These are phyloP conservation scores for Paraglomus occultum DNA, from an alignment of 192 early-diverging fungal species.

Conservation along the genomic window DNA sequence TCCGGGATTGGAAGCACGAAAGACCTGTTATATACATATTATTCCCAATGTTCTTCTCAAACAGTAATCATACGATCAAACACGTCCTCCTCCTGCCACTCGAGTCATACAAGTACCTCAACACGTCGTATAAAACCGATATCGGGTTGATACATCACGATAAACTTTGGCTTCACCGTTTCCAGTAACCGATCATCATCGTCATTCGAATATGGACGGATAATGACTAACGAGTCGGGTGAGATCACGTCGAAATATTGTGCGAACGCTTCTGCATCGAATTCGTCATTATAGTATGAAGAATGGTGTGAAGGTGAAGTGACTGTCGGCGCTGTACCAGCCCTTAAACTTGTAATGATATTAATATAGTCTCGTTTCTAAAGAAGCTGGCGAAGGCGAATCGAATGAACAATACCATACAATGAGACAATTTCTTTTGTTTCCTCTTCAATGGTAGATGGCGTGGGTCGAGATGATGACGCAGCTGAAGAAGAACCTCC, in stretches of 20 bases:
- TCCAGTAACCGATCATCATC: conserved; percentile 66
- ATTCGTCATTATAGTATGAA: conserved; percentile 41
- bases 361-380: neutral
- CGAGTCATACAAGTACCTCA: conserved; percentile 53
- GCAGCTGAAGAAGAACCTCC: conserved; percentile 34
- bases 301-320: conserved; percentile 2
- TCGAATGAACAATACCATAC: conserved; percentile 31
- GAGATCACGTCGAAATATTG: conserved; percentile 48
- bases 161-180: conserved; percentile 66
- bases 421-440: conserved; percentile 42
- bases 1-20: conserved; percentile 49
- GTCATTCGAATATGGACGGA: conserved; percentile 59
- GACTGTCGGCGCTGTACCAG: neutral
- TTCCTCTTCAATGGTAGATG: conserved; percentile 34
- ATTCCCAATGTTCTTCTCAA: conserved; percentile 6
- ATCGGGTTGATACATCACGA: conserved; percentile 92
- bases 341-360: conserved; percentile 7
- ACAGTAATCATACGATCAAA: neutral
- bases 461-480: neutral
- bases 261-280: conserved; percentile 43
- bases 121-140: conserved; percentile 83
- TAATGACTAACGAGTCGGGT: conserved; percentile 47
- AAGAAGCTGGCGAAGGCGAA: neutral
- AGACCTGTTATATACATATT: conserved; percentile 52
- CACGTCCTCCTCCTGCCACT: neutral